Evolutionary conservation across 495 filamentous ascomycete species (phyloP).

Genomic region (Neurospora sp.): DNA sequence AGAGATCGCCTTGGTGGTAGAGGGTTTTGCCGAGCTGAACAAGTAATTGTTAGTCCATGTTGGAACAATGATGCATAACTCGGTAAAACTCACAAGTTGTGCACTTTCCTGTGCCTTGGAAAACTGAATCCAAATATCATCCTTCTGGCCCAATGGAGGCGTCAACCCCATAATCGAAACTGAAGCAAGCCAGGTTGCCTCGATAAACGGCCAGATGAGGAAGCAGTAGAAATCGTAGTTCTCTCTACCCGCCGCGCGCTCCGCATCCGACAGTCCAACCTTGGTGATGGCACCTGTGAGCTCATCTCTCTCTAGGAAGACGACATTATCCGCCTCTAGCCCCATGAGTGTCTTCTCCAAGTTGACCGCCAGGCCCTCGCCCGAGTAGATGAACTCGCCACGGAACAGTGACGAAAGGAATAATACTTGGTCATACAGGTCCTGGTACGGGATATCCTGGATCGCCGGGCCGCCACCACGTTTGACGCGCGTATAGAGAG

Average conservation of each 20-base stretch:
- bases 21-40: constrained; percentile 82
- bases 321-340: constrained; percentile 72
- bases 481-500: constrained; percentile 84
- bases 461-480: constrained; percentile 70
- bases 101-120: constrained; percentile 72
- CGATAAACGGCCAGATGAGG: constrained; percentile 95
- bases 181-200: constrained; percentile 82
- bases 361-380: constrained; percentile 69
- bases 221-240: constrained; percentile 99
- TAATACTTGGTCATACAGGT: constrained; percentile 62
- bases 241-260: constrained; percentile 70
- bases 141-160: constrained; percentile 50
- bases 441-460: constrained; percentile 65
- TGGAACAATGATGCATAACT: not conserved
- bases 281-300: constrained; percentile 42
- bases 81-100: constrained; percentile 52
- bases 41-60: constrained; percentile 13
- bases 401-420: constrained; percentile 92
- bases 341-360: constrained; percentile 65
- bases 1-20: constrained; percentile 93
- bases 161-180: constrained; percentile 78
- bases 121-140: constrained; percentile 66
- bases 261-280: constrained; percentile 63
- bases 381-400: constrained; percentile 92
- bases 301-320: constrained; percentile 52